Conservation (phyloP, 441 rosid species). For the Mallotus repandus region DNA sequence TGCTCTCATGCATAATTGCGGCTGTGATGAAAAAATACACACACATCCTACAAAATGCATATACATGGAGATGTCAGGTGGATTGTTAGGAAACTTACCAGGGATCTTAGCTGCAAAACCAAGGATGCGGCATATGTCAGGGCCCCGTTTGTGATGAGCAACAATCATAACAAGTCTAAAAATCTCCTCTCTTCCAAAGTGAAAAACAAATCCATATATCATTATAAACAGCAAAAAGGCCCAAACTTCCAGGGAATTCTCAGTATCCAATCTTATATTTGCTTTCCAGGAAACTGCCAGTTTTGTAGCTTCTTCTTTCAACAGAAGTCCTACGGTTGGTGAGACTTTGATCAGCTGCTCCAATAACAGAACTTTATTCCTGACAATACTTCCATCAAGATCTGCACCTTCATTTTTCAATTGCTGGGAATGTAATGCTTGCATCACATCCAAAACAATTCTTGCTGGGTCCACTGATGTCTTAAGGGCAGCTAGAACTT, state of each 20-base stretch:
- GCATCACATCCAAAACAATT: conserved; percentile 41
- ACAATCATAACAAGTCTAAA: conserved; percentile 19
- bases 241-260: conserved; percentile 28
- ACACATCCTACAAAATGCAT: too few relatives aligned
- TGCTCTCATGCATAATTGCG: not conserved
- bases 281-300: conserved; percentile 40
- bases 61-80: not conserved
- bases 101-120: conserved; percentile 28
- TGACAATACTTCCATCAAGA: conserved; percentile 29
- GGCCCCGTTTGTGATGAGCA: conserved; percentile 31
- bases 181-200: conserved; percentile 29
- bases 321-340: conserved; percentile 24
- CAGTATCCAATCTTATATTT: conserved; percentile 23
- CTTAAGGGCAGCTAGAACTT: conserved; percentile 36
- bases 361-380: conserved; percentile 26
- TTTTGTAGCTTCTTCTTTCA: conserved; percentile 31
- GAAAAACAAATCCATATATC: conserved; percentile 28
- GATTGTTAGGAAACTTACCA: conserved; percentile 25
- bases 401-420: conserved; percentile 24
- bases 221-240: conserved; percentile 39
- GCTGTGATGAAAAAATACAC: not conserved
- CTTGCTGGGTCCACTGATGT: conserved; percentile 41
- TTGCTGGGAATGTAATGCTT: conserved; percentile 25
- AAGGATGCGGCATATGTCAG: conserved; percentile 30
- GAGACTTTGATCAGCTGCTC: conserved; percentile 34